Evolutionary conservation across 345 rosid species (phyloP), one percentile per base, ranked within the genome.

Genomic region (Cardiospermum halicacabum): DNA sequence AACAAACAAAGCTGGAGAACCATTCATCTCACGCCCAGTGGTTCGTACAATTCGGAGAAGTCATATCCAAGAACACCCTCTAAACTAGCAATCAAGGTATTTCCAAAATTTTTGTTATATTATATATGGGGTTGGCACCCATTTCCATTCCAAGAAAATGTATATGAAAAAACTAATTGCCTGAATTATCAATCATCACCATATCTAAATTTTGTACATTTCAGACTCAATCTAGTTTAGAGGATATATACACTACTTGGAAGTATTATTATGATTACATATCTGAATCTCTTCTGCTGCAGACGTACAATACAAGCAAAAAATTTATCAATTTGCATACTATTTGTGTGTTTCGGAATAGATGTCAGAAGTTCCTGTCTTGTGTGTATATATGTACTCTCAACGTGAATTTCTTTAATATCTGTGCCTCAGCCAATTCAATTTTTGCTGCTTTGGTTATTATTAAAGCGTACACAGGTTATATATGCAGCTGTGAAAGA

Each of bases 11-110:
- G 51, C 73, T 68, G 37, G 83, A 80, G 57, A 71, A 69, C 70
- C 73, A 77, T 53, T 74, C 85, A 1, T 74, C 86, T 0, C 83
- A 85, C 72, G 95, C 86, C 0, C 87, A 82, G 53, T 91, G 97
- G 97, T 78, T 86, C 71, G 83, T 78, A 56, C 75, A 79, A 62
- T 88, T 86, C 58, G 72, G 76, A 4, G 97, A 91, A 73, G 87
- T 66, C 2, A 74, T 89, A 56, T 91, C 96, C 0, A 89, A 85
- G 72, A 85, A 82, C 63, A 83, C 91, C 62, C 71, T 84, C 6
- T 89, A 58, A 74, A 16, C 21, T 12, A 13, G 11, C 9, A 32
- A 26, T 11, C 8, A 18, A 7, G 6, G 3, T 24, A 58, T 11
- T 3, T 24, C 67, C 58, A 45, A 51, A 50, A 22, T 50, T 63